Conservation (phyloP, 2,329 filamentous ascomycete species). For the Plectosphaerella cucumerina region DNA sequence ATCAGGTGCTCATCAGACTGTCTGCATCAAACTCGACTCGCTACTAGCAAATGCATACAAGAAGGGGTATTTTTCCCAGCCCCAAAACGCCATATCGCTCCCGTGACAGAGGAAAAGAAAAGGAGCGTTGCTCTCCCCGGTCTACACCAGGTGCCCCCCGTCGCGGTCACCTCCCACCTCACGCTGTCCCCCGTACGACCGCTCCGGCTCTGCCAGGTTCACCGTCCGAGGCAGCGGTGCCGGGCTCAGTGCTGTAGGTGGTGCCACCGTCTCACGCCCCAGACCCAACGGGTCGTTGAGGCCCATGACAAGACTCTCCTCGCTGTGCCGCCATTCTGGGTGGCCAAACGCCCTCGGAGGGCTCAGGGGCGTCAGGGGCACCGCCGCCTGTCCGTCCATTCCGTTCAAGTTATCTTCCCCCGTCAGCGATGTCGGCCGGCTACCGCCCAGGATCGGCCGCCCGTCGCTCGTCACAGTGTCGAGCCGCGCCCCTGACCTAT, state of each 20-base stretch:
- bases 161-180: neutral
- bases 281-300: constrained; percentile 23
- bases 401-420: neutral
- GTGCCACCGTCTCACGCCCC: no score
- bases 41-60: neutral
- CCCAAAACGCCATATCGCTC: neutral
- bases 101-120: neutral
- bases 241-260: constrained; percentile 17
- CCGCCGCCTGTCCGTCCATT: neutral
- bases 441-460: constrained; percentile 5
- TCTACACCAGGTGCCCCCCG: neutral
- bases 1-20: no score
- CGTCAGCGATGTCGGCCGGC: constrained; percentile 5
- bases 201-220: constrained; percentile 3
- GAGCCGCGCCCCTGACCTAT: constrained; percentile 1
- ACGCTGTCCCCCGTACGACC: constrained; percentile 4
- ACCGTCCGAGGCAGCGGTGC: constrained; percentile 12
- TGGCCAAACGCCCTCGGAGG: neutral
- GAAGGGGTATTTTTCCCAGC: neutral
- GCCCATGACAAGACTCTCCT: constrained; percentile 25
- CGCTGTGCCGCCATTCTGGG: constrained; percentile 18
- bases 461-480: constrained; percentile 6
- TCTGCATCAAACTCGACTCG: no score
- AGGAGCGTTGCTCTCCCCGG: neutral
- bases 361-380: neutral